These are phyloP conservation scores for Penicillium sp. DNA, from an alignment of 2,329 filamentous ascomycete genomes.

Conservation along the genomic window DNA sequence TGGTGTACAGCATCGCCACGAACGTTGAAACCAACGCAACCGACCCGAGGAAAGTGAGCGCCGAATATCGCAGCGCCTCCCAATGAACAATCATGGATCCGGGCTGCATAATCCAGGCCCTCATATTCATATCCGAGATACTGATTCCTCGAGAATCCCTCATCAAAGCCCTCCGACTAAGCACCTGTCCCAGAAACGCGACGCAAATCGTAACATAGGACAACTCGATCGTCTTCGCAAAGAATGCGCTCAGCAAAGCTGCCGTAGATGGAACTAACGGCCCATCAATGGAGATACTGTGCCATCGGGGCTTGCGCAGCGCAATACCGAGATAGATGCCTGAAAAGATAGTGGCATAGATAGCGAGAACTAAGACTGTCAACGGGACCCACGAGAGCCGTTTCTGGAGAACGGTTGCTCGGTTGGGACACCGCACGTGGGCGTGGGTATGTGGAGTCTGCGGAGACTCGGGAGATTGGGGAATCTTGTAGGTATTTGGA, in stretches of 20 bases:
- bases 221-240: constrained; percentile 75
- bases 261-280: constrained; percentile 62
- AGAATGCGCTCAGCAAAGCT: constrained; percentile 64
- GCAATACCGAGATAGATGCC: constrained; percentile 64
- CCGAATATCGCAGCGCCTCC: constrained; percentile 64
- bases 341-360: constrained; percentile 41
- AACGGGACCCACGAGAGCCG: constrained; percentile 38
- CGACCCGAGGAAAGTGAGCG: constrained; percentile 61
- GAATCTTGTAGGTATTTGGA: not conserved
- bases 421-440: constrained; percentile 30
- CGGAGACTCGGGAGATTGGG: constrained; percentile 3
- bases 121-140: constrained; percentile 75
- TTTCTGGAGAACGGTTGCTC: constrained; percentile 30
- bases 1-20: constrained; percentile 70
- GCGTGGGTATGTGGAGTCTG: constrained; percentile 15
- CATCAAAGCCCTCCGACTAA: constrained; percentile 68
- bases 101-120: constrained; percentile 71
- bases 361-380: constrained; percentile 37
- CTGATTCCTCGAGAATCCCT: constrained; percentile 64
- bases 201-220: constrained; percentile 77
- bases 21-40: constrained; percentile 65
- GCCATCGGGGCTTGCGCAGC: constrained; percentile 61
- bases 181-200: constrained; percentile 69
- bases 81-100: constrained; percentile 71
- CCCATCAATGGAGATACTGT: constrained; percentile 51